A percentile compares a stretch with the other conserved stretches of the same genome.
Evolutionary conservation across 1,284 basidiomycete species (phyloP).

Genomic region (Violaceomyces palustris): DNA sequence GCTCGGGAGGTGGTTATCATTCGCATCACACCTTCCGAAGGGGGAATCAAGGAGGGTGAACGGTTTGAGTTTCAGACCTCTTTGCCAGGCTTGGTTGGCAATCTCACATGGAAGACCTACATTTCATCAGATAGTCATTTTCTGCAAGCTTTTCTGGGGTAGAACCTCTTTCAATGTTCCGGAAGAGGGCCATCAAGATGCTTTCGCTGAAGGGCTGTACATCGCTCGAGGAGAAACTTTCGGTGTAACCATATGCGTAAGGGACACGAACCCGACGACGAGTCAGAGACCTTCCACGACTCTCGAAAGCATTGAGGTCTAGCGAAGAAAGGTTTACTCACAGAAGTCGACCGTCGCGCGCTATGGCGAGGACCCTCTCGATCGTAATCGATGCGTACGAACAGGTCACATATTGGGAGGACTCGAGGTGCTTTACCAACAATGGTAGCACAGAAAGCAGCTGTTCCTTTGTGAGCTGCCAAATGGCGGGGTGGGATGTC

Average conservation of each 20-base stretch:
- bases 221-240: constrained; percentile 81
- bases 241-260: too few species aligned
- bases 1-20: constrained; percentile 84
- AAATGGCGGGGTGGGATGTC: not conserved
- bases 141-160: constrained; percentile 92
- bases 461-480: constrained; percentile 86
- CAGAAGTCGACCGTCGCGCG: constrained; percentile 58
- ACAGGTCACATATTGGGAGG: constrained; percentile 53
- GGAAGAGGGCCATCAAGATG: constrained; percentile 71
- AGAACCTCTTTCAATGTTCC: constrained; percentile 73
- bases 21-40: constrained; percentile 84
- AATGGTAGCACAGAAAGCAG: constrained; percentile 83
- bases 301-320: constrained; percentile 15
- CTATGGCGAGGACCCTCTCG: constrained; percentile 67
- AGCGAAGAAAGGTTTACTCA: too few species aligned
- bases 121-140: constrained; percentile 97
- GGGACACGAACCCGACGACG: too few species aligned
- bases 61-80: too few species aligned
- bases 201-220: constrained; percentile 74
- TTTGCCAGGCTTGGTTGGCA: too few species aligned
- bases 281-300: too few species aligned
- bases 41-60: too few species aligned
- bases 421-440: constrained; percentile 72
- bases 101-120: too few species aligned
- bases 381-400: constrained; percentile 56